These are phyloP conservation scores for Cystobasidiaceae sp. DNA, from an alignment of 1,284 basidiomycete genomes.

Conservation along the genomic window DNA sequence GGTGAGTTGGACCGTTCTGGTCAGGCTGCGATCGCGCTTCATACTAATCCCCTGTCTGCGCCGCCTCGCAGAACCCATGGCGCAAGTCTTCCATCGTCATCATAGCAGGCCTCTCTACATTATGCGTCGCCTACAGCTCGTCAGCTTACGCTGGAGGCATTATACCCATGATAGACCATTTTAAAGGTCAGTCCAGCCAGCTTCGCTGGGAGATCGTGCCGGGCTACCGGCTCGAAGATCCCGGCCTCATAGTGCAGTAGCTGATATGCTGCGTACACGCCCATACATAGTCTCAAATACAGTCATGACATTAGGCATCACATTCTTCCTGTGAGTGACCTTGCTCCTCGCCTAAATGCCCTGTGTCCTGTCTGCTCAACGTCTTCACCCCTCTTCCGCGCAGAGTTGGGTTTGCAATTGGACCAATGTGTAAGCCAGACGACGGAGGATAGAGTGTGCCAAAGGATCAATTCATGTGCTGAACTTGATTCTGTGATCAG, in stretches of 20 bases:
- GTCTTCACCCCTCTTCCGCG: neutral
- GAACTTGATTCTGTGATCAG: neutral
- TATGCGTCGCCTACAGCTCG: slow-evolving; percentile 55
- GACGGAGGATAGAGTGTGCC: neutral
- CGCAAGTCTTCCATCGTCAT: neutral
- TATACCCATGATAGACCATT: slow-evolving; percentile 13
- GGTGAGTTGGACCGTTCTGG: slow-evolving; percentile 8
- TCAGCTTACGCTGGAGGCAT: slow-evolving; percentile 35
- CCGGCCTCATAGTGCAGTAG: neutral
- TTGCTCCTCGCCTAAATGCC: slow-evolving; percentile 35
- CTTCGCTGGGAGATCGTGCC: too few species aligned
- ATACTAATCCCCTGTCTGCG: neutral
- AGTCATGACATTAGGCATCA: slow-evolving; percentile 44
- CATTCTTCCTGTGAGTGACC: slow-evolving; percentile 52
- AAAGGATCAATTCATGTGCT: slow-evolving; percentile 38
- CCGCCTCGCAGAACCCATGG: neutral
- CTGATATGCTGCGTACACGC: slow-evolving; percentile 33
- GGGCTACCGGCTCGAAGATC: neutral
- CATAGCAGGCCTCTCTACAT: slow-evolving; percentile 49
- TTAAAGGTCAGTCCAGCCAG: slow-evolving; percentile 7
- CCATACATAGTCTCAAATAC: slow-evolving; percentile 38
- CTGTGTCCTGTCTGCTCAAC: neutral
- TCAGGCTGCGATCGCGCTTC: too few species aligned
- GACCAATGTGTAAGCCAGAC: neutral
- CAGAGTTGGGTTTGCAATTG: slow-evolving; percentile 44